Evolutionary conservation across 2,329 filamentous ascomycete species (phyloP), one percentile per base, ranked within the genome.

Genomic region (Tolypocladium inflatum): DNA sequence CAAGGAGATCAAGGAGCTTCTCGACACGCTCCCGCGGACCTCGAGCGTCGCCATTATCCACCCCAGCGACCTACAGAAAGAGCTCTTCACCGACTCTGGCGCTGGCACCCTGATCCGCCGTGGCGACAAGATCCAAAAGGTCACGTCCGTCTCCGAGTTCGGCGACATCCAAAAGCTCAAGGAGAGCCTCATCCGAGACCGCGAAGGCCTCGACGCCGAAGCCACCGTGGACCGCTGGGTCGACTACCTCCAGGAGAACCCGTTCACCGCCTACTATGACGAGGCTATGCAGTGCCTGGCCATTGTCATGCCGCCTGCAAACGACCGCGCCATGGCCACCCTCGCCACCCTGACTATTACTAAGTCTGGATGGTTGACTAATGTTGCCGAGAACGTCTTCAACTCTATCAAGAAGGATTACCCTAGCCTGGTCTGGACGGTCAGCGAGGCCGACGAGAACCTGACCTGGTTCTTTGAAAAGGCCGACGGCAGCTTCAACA

Each of bases 381-480:
- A 97, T 69, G 87, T 97, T 39, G 90, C 92, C 37, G 94, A 97
- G 73, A 97, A 97, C 68, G 89, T 97, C 59, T 96, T 97, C 73
- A 85, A 88, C 63, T 88, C 89, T 62, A 89, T 97, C 72, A 95
- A 93, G 80, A 95, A 96, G 74, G 93, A 97, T 69, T 89, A 92
- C 73, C 86, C 91, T 57, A 91, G 88, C 76, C 81, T 97, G 63
- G 89, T 91, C 63, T 99, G 92, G 93, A 96, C 91, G n/a, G 93
- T 97, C 60, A 93, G 90, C 77, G 88, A 92, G 68, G 89, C 95
- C 65, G 92, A 97, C 67, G 93, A 97, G 81, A 97, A 97, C 72
- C 79, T 97, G 66, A 92, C 91, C 13, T 97, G 93, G 94, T 97
- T 97, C 80, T 95, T 96, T 65, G 92, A 96, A 74, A 96, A 96